Conservation (phyloP, 495 filamentous ascomycete genomes). For the Penicillium paxilli region DNA sequence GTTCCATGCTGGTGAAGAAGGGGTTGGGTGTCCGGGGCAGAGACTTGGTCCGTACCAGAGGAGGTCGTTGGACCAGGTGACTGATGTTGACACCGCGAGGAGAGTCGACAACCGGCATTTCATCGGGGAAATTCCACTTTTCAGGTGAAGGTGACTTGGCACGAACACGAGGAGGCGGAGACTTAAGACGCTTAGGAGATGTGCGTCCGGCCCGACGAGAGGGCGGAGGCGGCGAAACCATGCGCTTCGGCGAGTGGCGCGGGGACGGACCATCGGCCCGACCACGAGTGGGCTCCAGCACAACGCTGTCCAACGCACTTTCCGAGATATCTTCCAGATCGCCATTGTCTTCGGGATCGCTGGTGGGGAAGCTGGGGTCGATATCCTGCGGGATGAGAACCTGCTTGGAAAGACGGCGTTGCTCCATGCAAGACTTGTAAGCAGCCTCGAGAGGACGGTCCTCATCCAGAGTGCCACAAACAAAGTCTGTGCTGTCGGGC, state of each 20-base stretch:
- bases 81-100: constrained; percentile 51
- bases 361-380: constrained; percentile 93
- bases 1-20: constrained; percentile 52
- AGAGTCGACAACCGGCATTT: constrained; percentile 23
- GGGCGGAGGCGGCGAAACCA: constrained; percentile 60
- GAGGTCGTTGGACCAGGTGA: constrained; percentile 61
- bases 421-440: constrained; percentile 82
- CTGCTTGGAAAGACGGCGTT: constrained; percentile 76
- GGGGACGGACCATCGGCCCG: constrained; percentile 27
- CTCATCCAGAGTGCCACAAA: constrained; percentile 95
- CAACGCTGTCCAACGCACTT: constrained; percentile 44
- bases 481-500: constrained; percentile 96
- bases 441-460: constrained; percentile 91
- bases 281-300: constrained; percentile 36
- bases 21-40: constrained; percentile 71
- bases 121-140: constrained; percentile 32
- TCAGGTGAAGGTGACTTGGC: constrained; percentile 24
- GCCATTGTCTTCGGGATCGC: constrained; percentile 82
- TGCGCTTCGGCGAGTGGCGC: constrained; percentile 42
- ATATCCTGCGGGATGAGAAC: constrained; percentile 87
- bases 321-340: constrained; percentile 65
- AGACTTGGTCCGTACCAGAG: constrained; percentile 72
- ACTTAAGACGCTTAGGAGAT: constrained; percentile 68
- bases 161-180: constrained; percentile 43
- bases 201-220: constrained; percentile 63